Conservation (phyloP, 176 grass and related monocot species). For the Triticum timopheevii region DNA sequence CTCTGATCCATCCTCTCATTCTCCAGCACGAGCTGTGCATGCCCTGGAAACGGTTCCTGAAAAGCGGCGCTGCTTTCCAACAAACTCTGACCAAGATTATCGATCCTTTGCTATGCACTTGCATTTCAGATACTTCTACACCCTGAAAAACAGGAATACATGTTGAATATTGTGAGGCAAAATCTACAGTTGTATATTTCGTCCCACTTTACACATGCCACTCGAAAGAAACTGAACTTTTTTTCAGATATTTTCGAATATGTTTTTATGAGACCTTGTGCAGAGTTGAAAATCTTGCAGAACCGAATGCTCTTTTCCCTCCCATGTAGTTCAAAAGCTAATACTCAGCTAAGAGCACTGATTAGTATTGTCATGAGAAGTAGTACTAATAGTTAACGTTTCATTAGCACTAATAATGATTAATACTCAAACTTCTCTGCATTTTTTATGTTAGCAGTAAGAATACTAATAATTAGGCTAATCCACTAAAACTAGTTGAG, state of each 20-base stretch:
- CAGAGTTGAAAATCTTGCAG: too few species aligned
- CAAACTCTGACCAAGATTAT: conserved; percentile 36
- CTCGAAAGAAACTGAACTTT: not conserved
- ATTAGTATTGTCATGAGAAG: not conserved
- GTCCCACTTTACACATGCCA: too few species aligned
- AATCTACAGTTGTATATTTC: too few species aligned
- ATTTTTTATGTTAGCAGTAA: too few species aligned
- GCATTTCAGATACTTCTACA: not conserved
- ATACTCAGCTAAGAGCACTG: not conserved
- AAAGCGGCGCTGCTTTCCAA: conserved; percentile 13
- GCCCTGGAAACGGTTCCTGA: not conserved
- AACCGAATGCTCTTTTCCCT: not conserved
- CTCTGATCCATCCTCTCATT: conserved; percentile 8
- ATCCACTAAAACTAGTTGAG: too few species aligned
- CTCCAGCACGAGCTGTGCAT: conserved; percentile 26
- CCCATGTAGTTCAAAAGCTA: not conserved
- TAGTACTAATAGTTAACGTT: not conserved
- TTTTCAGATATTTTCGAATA: not conserved
- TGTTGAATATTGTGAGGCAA: too few species aligned
- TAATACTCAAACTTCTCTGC: too few species aligned
- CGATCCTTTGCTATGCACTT: not conserved
- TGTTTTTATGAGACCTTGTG: not conserved
- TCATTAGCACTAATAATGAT: not conserved
- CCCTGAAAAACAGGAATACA: not conserved
- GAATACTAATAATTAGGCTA: too few species aligned